These are phyloP conservation scores for Lactarius deliciosus DNA, from an alignment of 768 basidiomycete genomes.

Conservation along the genomic window DNA sequence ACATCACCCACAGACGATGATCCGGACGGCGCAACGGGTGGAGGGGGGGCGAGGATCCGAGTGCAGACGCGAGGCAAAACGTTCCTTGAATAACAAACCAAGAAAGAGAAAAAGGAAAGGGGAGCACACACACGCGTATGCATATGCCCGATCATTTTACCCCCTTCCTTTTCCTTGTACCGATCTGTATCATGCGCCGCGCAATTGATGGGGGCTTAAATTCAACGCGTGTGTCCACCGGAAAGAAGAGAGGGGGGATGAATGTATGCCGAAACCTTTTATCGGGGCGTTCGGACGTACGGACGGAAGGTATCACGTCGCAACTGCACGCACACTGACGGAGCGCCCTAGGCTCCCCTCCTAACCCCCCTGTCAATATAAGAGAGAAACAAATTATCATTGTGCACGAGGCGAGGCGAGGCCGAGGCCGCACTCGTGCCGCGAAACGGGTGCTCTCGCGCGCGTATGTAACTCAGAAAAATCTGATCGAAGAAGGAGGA, in stretches of 20 bases:
- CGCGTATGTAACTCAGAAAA: constrained; percentile 1
- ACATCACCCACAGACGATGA: background rate
- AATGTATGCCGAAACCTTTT: background rate
- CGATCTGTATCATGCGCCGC: background rate
- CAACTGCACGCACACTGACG: constrained; percentile 1
- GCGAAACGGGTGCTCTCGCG: background rate
- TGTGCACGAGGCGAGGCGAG: background rate
- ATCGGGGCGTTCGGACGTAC: background rate
- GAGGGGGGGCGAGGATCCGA: background rate
- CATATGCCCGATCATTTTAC: background rate
- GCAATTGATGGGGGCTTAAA: background rate
- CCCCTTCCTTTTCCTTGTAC: background rate
- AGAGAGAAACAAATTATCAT: background rate
- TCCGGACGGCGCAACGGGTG: background rate
- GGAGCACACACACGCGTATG: background rate
- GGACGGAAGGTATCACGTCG: background rate
- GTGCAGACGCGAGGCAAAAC: background rate
- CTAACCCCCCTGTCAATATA: background rate
- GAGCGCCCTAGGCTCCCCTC: constrained; percentile 16
- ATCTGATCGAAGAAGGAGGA: constrained; percentile 13
- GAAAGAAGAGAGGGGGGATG: background rate
- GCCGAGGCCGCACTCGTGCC: background rate
- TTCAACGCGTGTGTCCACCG: background rate
- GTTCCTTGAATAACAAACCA: background rate
- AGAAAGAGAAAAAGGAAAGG: background rate